These are phyloP conservation scores for Bipolaris oryzae DNA, from an alignment of 2,329 filamentous ascomycete species.

Conservation along the genomic window DNA sequence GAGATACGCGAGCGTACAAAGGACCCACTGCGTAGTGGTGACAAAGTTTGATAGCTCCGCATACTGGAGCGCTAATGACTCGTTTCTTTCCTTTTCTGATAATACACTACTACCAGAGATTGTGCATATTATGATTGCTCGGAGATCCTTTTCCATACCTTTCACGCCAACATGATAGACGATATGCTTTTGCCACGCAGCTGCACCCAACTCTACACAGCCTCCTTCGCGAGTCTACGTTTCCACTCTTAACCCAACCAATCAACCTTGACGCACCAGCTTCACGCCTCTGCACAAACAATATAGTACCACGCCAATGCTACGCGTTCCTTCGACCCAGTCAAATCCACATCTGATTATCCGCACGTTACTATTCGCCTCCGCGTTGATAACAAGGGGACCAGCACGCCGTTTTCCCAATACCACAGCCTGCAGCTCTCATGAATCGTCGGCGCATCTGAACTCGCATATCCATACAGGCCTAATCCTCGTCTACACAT, in stretches of 20 bases:
- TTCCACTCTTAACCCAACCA: not conserved
- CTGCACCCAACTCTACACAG: not conserved
- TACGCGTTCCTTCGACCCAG: too few species aligned
- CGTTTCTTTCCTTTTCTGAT: not conserved
- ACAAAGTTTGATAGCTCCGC: not conserved
- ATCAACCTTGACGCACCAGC: not conserved
- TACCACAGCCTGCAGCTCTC: too few species aligned
- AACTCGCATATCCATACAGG: too few species aligned
- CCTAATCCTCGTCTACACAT: too few species aligned
- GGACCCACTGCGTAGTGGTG: not conserved
- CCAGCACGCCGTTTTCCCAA: too few species aligned
- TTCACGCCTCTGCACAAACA: not conserved
- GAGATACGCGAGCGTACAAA: conserved; percentile 10
- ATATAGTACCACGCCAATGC: conserved; percentile 3
- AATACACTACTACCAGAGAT: not conserved
- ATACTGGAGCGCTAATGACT: not conserved
- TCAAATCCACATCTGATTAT: too few species aligned
- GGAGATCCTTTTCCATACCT: not conserved
- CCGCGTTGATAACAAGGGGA: too few species aligned
- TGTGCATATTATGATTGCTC: not conserved
- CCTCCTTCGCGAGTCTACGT: not conserved
- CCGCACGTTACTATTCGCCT: too few species aligned
- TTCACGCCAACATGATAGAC: not conserved
- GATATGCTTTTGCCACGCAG: not conserved
- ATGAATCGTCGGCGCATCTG: too few species aligned